Conservation (phyloP, 345 rosid genomes). For the Jatropha curcas region DNA sequence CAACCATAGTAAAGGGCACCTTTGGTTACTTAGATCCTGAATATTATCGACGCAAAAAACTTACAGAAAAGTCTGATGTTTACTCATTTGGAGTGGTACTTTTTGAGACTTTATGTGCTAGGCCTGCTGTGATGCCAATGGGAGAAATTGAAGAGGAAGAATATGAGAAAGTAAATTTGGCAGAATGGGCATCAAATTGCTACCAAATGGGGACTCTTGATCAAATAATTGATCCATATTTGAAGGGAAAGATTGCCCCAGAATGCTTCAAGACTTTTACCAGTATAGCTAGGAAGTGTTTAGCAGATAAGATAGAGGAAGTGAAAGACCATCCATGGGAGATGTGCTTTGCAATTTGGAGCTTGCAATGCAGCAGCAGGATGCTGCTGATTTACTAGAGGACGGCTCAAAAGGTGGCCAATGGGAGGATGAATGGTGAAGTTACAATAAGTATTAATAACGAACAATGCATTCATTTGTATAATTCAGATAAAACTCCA, state of each 20-base stretch:
- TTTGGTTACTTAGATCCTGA: conserved; percentile 15
- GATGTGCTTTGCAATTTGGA: conserved; percentile 10
- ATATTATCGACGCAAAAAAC: neutral
- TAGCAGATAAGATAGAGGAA: conserved; percentile 12
- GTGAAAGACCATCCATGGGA: conserved; percentile 18
- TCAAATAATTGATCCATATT: conserved; percentile 28
- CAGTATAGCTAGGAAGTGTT: conserved; percentile 13
- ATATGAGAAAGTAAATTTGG: conserved; percentile 27
- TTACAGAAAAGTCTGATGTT: conserved; percentile 21
- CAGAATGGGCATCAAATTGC: conserved; percentile 27
- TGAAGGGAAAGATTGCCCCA: conserved; percentile 28
- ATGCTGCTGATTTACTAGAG: neutral
- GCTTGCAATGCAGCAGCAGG: conserved; percentile 7
- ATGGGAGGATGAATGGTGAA: neutral
- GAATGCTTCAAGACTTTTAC: conserved; percentile 19
- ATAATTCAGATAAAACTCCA: conserved; percentile 11
- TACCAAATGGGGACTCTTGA: conserved; percentile 26
- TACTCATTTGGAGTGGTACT: conserved; percentile 40
- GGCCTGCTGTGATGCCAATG: conserved; percentile 28
- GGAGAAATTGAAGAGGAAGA: conserved; percentile 5
- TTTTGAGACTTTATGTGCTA: conserved; percentile 33
- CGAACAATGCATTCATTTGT: neutral
- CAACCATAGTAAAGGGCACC: conserved; percentile 4
- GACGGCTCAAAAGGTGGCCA: neutral
- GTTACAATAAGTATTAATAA: neutral